Evolutionary conservation across 2,329 filamentous ascomycete species (phyloP).

Genomic region (Exophiala sp.): DNA sequence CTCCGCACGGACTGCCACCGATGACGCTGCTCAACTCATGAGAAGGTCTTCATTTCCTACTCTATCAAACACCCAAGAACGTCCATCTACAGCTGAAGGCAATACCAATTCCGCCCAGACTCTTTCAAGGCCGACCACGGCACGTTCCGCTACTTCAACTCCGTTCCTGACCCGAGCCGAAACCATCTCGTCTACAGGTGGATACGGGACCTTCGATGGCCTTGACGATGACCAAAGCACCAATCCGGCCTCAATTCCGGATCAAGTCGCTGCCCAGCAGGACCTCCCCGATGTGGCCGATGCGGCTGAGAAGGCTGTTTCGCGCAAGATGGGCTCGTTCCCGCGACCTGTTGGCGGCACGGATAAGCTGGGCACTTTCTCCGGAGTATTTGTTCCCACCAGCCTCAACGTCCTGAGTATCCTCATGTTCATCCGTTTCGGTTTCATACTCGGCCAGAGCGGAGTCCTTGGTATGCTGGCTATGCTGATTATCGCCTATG

Average conservation of each 20-base stretch:
- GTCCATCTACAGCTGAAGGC: conserved; percentile 8
- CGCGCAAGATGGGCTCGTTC: conserved; percentile 1
- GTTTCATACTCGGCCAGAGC: conserved; percentile 75
- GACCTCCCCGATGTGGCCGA: neutral
- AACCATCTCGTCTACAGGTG: neutral
- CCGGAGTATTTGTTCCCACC: conserved; percentile 82
- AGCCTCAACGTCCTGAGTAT: conserved; percentile 85
- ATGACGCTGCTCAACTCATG: conserved; percentile 44
- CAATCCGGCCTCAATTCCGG: neutral
- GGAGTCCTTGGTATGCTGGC: conserved; percentile 77
- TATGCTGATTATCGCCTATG: conserved; percentile 70
- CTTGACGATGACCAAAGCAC: neutral
- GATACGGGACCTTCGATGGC: conserved; percentile 19
- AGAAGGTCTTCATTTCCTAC: conserved; percentile 34
- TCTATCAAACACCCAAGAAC: conserved; percentile 5
- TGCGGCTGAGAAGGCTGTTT: conserved; percentile 6
- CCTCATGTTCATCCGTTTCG: conserved; percentile 87
- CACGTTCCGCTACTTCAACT: conserved; percentile 4
- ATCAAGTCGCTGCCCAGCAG: neutral
- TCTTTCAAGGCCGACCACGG: conserved; percentile 13
- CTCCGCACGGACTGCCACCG: conserved; percentile 43
- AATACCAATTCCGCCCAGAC: neutral
- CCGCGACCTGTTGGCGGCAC: conserved; percentile 30
- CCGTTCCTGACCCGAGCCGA: neutral
- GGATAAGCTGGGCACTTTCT: conserved; percentile 71